Base-by-base conservation (phyloP, 208 protist species). In the Crithidia thermophila region DNA sequence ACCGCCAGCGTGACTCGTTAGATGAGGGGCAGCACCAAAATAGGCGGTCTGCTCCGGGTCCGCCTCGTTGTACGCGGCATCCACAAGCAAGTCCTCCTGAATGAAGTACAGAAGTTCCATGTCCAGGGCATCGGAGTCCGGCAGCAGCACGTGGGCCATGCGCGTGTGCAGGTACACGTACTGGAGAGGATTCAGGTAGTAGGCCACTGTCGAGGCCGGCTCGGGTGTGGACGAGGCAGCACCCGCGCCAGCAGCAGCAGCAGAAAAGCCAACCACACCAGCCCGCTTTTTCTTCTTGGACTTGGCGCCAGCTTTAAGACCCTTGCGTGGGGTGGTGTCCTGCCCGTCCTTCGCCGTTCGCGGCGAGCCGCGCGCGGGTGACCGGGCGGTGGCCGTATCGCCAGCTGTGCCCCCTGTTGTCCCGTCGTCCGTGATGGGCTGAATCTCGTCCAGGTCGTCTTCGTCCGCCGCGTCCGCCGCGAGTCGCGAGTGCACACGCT, bases 101-200 rank as follows among this genome's bases (percentile, higher is more conserved):
- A 92, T 82, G 37, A 85, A 86, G 47, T 91, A 78, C 23, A 95
- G 67, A 75, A 95, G 77, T 52, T 93, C 81, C 57, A 91, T 68
- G 57, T 93, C 72, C 11, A 85, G 57, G 11, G 82, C 76, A 11
- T 74, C 55, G 53, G 64, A 71, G 30, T 75, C 66, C 10, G 90
- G 90, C 34, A 95, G 79, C 23, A 95, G 77, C n/a, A 91, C 75
- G 30, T 66, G 51, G 5, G 85, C 81, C 27, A 95, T 85, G 47
- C 90, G 90, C 39, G 82, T 82, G 72, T 95, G 82, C 27, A 95
- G 77, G 64, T 95, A 95, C 14, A 91, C 71, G 71, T 95, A 95
- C 70, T 95, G 90, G 34, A 85, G 49, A 2, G 90, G 72, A 2
- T 83, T 88, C 87, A 95, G 91, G 72, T 84, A 83, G n/a, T 70